Percentiles rank a stretch among this genome's conserved stretches.
phyloP scores from a whole-genome alignment of 805 yeast genomes.

The Cyberlindnera bimundalis region DNA sequence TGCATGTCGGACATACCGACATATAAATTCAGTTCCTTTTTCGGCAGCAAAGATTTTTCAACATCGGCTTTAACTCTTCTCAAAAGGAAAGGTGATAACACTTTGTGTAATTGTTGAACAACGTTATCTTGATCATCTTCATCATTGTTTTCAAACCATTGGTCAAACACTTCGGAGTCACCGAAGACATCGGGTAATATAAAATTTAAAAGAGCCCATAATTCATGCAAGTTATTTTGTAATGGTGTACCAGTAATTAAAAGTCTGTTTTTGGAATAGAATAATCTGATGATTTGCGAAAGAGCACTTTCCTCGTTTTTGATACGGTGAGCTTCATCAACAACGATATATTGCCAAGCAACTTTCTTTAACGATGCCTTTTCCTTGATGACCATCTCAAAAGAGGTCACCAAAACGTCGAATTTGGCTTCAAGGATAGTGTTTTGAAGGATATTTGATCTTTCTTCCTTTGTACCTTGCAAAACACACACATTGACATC shows the following conservation, averaged over 20 bases:
- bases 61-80: slow-evolving; percentile 93
- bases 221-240: slow-evolving; percentile 91
- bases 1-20: slow-evolving; percentile 97
- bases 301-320: slow-evolving; percentile 91
- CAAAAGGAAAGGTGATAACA: slow-evolving; percentile 80
- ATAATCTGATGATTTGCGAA: slow-evolving; percentile 87
- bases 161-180: slow-evolving; percentile 84
- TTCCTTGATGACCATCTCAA: slow-evolving; percentile 90
- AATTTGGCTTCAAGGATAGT: slow-evolving; percentile 68
- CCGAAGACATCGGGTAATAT: slow-evolving; percentile 93
- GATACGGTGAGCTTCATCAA: slow-evolving; percentile 96
- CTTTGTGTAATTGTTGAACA: slow-evolving; percentile 84
- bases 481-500: slow-evolving; percentile 81
- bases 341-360: slow-evolving; percentile 89
- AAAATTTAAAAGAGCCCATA: slow-evolving; percentile 93
- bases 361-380: slow-evolving; percentile 75
- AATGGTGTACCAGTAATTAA: slow-evolving; percentile 95
- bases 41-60: slow-evolving; percentile 85
- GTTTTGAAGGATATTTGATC: slow-evolving; percentile 57
- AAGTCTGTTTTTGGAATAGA: slow-evolving; percentile 79
- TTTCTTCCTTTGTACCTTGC: slow-evolving; percentile 86
- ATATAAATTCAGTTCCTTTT: slow-evolving; percentile 84
- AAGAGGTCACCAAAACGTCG: slow-evolving; percentile 88
- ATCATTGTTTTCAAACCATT: slow-evolving; percentile 73
- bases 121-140: slow-evolving; percentile 73